A percentile compares a stretch with the other conserved stretches of the same genome.
Evolutionary conservation across 75 land plant genomes (phyloP).

Genomic region (Pinus taeda): DNA sequence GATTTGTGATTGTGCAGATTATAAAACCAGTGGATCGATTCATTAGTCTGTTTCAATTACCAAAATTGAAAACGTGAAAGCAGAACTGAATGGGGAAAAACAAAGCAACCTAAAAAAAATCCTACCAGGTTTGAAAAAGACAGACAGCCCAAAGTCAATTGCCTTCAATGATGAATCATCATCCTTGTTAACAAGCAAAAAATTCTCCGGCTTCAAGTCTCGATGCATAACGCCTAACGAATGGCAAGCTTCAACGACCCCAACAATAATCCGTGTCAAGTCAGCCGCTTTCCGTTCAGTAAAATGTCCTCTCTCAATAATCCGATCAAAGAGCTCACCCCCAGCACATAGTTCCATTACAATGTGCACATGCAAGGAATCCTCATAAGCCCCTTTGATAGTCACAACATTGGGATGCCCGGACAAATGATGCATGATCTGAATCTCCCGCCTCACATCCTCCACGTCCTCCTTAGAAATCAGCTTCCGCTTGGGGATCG

Average conservation of each 20-base stretch:
- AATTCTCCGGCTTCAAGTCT: slow-evolving; percentile 77
- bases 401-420: slow-evolving; percentile 82
- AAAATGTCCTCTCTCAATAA: slow-evolving; percentile 76
- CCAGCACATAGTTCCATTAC: slow-evolving; percentile 71
- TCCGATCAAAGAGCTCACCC: slow-evolving; percentile 82
- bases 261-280: slow-evolving; percentile 72
- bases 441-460: slow-evolving; percentile 80
- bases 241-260: slow-evolving; percentile 81
- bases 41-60: background rate
- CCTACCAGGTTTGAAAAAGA: slow-evolving; percentile 84
- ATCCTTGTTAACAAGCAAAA: slow-evolving; percentile 71
- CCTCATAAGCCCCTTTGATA: slow-evolving; percentile 90
- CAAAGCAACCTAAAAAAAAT: background rate
- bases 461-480: slow-evolving; percentile 76
- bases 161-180: slow-evolving; percentile 82
- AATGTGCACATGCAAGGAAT: slow-evolving; percentile 57
- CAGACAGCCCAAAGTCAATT: slow-evolving; percentile 81
- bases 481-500: slow-evolving; percentile 81
- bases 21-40: background rate
- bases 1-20: background rate
- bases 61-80: background rate
- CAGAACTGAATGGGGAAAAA: background rate
- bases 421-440: slow-evolving; percentile 85
- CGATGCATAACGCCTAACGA: slow-evolving; percentile 78
- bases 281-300: slow-evolving; percentile 80